Base-by-base conservation (phyloP, 805 yeast genomes). In the Wickerhamiella allomyrinae region DNA sequence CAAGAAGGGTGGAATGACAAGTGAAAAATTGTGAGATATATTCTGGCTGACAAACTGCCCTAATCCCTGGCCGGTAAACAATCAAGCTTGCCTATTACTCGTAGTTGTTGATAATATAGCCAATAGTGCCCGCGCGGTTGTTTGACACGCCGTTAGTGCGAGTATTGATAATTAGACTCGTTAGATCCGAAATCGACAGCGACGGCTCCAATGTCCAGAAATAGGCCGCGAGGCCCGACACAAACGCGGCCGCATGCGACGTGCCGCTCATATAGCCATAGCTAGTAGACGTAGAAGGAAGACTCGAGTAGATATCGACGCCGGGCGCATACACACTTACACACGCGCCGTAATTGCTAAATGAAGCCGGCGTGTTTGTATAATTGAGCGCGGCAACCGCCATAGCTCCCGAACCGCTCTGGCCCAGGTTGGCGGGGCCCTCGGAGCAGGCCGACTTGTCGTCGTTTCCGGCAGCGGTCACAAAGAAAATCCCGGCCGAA, bases 161-260 rank as follows among this genome's bases (percentile, higher is more conserved):
- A 5, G 41, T 46, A 13, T 7, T 29, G 4, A 38, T 37, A n/a
- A 46, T 23, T 2, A 34, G 25, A 5, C n/a, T 5, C n/a, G n/a
- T 24, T 24, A 48, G 20, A 15, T 48, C 46, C 7, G 8, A 23
- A 21, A 41, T 20, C 9, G 39, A 22, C 21, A 45, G 15, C 9
- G 13, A 14, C 15, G 49, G 40, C 21, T 45, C 50, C 49, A 55
- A 52, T 1, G 57, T 58, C 61, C 57, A 54, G 62, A 74, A 85
- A 68, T 87, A 87, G 4, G 94, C 75, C 53, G 86, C 74, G 57
- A 87, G 69, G 54, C 97, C 97, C 46, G 85, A 77, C 52, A 84
- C 87, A 56, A 86, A 94, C 33, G 96, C 95, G 19, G 95, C 79
- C 11, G 97, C 95, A 89, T 86, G 86, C 7, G 95, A 86, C 5